These are phyloP conservation scores for Conticribra guillardii DNA, from an alignment of 108 stramenopile species.

Conservation along the genomic window DNA sequence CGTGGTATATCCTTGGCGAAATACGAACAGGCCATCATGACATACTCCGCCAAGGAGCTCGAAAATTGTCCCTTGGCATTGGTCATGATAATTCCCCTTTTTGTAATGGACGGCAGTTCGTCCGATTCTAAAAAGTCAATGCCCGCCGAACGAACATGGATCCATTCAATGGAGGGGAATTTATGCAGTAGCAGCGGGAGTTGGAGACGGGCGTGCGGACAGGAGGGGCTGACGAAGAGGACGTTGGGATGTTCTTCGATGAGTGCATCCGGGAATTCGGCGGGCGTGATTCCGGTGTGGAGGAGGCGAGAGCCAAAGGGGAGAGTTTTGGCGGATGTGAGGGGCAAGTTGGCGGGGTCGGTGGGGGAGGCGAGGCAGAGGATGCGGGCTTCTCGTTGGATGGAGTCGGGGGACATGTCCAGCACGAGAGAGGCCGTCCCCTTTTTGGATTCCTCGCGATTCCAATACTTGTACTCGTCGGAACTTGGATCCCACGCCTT, in stretches of 20 bases:
- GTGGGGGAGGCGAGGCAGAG: slow-evolving; percentile 24
- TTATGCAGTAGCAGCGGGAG: slow-evolving; percentile 34
- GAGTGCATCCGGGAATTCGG: slow-evolving; percentile 33
- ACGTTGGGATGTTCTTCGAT: slow-evolving; percentile 29
- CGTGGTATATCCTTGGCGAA: slow-evolving; percentile 89
- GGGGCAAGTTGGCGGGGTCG: slow-evolving; percentile 39
- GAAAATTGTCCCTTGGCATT: slow-evolving; percentile 82
- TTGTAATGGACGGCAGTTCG: slow-evolving; percentile 36
- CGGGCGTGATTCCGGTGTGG: slow-evolving; percentile 10
- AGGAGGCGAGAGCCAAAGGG: slow-evolving; percentile 34
- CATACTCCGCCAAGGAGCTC: slow-evolving; percentile 77
- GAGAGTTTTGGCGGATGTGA: slow-evolving; percentile 8
- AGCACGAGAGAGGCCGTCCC: slow-evolving; percentile 53
- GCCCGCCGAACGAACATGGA: slow-evolving; percentile 55
- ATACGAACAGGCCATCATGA: slow-evolving; percentile 73
- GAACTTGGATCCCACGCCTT: slow-evolving; percentile 57
- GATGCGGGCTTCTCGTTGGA: slow-evolving; percentile 58
- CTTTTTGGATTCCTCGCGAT: slow-evolving; percentile 54
- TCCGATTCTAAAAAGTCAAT: slow-evolving; percentile 55
- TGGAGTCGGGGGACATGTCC: slow-evolving; percentile 62
- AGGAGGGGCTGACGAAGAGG: slow-evolving; percentile 42
- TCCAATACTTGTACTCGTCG: slow-evolving; percentile 70
- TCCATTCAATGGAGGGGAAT: slow-evolving; percentile 55
- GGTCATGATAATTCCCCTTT: slow-evolving; percentile 46
- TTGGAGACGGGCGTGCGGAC: slow-evolving; percentile 38